phyloP scores from a whole-genome alignment of 129 eudicot genomes.

The Deinandra increscens region DNA sequence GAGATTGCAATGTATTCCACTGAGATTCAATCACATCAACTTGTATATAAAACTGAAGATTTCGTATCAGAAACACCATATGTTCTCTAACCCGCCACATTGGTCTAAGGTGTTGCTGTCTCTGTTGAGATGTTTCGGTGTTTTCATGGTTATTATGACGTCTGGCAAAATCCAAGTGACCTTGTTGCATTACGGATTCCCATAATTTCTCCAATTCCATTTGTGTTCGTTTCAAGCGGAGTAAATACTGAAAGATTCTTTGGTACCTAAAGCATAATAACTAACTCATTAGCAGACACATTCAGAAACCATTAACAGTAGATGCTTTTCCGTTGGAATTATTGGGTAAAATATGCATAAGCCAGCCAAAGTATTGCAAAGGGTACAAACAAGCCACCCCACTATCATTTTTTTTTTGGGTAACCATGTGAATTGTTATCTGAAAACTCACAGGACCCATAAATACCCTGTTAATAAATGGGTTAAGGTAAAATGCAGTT shows the following conservation, averaged over 20 bases:
- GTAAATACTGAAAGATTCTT: conserved; percentile 80
- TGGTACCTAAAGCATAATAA: conserved; percentile 50
- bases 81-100: conserved; percentile 97
- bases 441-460: no score
- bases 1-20: conserved; percentile 82
- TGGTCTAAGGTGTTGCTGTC: conserved; percentile 67
- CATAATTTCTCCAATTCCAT: conserved; percentile 96
- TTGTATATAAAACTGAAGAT: conserved; percentile 90
- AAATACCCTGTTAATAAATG: no score
- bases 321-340: not conserved
- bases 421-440: no score
- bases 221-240: conserved; percentile 85
- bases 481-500: no score
- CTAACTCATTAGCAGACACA: conserved; percentile 1
- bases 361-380: not conserved
- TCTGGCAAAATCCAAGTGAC: conserved; percentile 70
- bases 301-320: not conserved
- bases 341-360: not conserved
- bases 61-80: conserved; percentile 90
- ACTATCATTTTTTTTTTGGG: no score
- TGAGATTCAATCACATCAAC: conserved; percentile 97
- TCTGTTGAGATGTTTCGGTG: conserved; percentile 46
- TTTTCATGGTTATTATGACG: conserved; percentile 39
- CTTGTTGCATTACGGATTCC: conserved; percentile 94
- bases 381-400: not conserved